Percentiles rank a stretch among this genome's conserved stretches.
phyloP scores from a whole-genome alignment of 2,329 filamentous ascomycete genomes.

The Neurospora sp. region DNA sequence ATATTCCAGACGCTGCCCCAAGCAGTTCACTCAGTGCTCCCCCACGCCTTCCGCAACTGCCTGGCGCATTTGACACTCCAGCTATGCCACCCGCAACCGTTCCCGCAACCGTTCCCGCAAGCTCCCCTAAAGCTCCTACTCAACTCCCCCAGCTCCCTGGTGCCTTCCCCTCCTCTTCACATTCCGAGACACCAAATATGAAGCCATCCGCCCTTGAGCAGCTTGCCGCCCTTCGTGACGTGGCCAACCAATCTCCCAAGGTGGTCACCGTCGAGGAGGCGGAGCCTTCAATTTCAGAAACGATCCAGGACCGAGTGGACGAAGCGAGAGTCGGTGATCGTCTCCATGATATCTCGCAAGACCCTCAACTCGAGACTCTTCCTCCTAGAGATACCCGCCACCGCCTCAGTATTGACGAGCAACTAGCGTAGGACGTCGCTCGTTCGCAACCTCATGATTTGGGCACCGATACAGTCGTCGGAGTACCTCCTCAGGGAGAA shows the following conservation, averaged over 20 bases:
- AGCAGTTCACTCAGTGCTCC: not conserved
- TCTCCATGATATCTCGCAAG: not conserved
- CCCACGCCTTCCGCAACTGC: not conserved
- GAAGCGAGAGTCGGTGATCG: not conserved
- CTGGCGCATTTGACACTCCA: not conserved
- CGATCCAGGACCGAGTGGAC: not conserved
- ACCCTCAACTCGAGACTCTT: not conserved
- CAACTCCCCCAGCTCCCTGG: not conserved
- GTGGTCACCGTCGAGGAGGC: not conserved
- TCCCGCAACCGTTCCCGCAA: not conserved
- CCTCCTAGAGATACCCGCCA: not conserved
- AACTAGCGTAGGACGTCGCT: not conserved
- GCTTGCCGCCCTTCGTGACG: not conserved
- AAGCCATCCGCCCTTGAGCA: not conserved
- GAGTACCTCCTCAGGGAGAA: not conserved
- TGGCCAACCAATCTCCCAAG: not conserved
- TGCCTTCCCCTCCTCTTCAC: not conserved
- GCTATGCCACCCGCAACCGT: not conserved
- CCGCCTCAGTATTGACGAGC: not conserved
- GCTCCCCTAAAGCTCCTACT: not conserved
- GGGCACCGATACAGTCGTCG: not conserved
- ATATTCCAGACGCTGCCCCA: not conserved
- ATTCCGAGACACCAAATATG: not conserved
- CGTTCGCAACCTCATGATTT: not conserved
- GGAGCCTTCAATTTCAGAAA: not conserved